A percentile compares a stretch with the other conserved stretches of the same genome.
phyloP scores from a whole-genome alignment of 2,329 filamentous ascomycete species.

The Dendrostoma leiphaemia region DNA sequence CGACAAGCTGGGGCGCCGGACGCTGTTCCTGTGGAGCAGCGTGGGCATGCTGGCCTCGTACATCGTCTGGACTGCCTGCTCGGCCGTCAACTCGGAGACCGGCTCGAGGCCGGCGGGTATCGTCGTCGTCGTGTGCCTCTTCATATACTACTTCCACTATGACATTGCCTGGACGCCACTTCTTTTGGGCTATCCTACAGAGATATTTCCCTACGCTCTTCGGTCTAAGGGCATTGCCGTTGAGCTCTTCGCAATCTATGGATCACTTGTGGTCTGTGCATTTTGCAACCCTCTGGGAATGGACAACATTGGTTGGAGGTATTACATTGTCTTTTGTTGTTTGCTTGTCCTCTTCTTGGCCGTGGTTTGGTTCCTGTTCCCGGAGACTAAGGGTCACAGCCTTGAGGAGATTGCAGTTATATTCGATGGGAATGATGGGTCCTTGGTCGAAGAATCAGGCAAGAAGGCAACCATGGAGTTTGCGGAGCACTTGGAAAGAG shows the following conservation, averaged over 20 bases:
- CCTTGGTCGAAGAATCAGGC: neutral
- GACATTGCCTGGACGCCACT: slow-evolving; percentile 46
- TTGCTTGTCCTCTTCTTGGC: slow-evolving; percentile 27
- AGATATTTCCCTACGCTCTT: slow-evolving; percentile 37
- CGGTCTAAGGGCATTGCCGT: slow-evolving; percentile 40
- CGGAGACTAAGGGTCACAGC: slow-evolving; percentile 32
- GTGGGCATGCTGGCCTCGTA: slow-evolving; percentile 36
- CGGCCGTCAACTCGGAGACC: slow-evolving; percentile 29
- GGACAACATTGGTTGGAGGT: slow-evolving; percentile 32
- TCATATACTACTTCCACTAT: slow-evolving; percentile 44
- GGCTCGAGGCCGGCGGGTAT: slow-evolving; percentile 23
- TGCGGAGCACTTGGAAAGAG: too few species aligned
- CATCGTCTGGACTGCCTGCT: slow-evolving; percentile 37
- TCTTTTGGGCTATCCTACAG: slow-evolving; percentile 40
- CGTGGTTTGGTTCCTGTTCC: slow-evolving; percentile 26
- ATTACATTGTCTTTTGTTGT: slow-evolving; percentile 38
- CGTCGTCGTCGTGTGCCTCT: slow-evolving; percentile 47
- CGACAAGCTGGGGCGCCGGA: slow-evolving; percentile 40
- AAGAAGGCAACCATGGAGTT: too few species aligned
- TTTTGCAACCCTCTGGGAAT: slow-evolving; percentile 34
- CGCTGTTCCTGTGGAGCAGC: slow-evolving; percentile 36
- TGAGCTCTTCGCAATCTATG: slow-evolving; percentile 39
- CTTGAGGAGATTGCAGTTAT: slow-evolving; percentile 29
- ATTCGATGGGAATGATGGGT: slow-evolving; percentile 17
- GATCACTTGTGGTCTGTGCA: slow-evolving; percentile 32